These are phyloP conservation scores for Alternaria sp. DNA, from an alignment of 2,329 filamentous ascomycete species.

Conservation along the genomic window DNA sequence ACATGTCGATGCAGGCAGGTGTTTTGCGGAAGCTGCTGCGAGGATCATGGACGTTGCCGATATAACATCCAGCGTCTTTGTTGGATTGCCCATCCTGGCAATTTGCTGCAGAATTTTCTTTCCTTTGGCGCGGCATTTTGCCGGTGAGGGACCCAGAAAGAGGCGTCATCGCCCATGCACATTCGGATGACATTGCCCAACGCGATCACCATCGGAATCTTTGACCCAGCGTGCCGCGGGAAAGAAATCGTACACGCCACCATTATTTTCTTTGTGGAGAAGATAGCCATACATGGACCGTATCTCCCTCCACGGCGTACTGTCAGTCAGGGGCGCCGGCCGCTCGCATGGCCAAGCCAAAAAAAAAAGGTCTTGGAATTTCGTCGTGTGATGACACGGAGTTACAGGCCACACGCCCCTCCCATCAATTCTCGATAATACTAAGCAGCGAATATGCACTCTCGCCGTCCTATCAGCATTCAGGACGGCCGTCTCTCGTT, in stretches of 20 bases:
- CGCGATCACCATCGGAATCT: conserved; percentile 6
- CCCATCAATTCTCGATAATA: conserved; percentile 11
- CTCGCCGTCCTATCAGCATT: conserved; percentile 14
- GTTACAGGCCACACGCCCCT: conserved; percentile 8
- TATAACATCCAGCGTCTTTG: conserved; percentile 11
- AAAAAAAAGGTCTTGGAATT: conserved; percentile 20
- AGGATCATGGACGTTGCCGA: conserved; percentile 7
- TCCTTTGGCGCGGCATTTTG: conserved; percentile 18
- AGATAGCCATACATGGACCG: conserved; percentile 3
- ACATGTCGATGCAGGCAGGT: background rate
- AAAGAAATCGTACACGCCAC: background rate
- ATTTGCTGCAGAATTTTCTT: conserved; percentile 17
- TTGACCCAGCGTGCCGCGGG: conserved; percentile 3
- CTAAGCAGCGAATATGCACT: conserved; percentile 8
- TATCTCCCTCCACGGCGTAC: conserved; percentile 2
- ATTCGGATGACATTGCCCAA: conserved; percentile 20
- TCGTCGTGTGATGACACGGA: conserved; percentile 24
- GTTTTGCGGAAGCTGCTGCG: conserved; percentile 2
- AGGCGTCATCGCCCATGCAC: conserved; percentile 16
- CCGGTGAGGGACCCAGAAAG: conserved; percentile 9
- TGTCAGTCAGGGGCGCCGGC: conserved; percentile 13
- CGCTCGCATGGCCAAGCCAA: conserved; percentile 30
- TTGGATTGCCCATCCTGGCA: conserved; percentile 17
- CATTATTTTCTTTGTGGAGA: background rate
- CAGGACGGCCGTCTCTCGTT: conserved; percentile 5